Evolutionary conservation across 202 grass and related monocot species (phyloP).

Genomic region (Digitaria exilis): DNA sequence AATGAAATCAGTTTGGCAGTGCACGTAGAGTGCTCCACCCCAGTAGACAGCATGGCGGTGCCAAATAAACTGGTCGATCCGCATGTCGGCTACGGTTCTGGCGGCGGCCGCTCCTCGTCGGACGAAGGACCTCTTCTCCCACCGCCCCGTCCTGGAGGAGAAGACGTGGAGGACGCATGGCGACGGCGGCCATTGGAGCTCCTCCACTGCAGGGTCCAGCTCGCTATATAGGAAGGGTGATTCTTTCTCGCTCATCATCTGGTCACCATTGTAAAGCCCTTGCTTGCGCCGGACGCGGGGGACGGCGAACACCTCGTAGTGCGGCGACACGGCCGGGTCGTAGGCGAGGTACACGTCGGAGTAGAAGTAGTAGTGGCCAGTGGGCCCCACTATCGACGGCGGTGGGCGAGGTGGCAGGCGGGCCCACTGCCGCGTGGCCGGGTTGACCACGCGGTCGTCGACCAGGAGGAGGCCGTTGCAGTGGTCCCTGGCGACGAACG

Average conservation of each 20-base stretch:
- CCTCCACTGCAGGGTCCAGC: not conserved
- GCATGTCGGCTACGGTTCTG: not conserved
- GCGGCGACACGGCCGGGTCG: not conserved
- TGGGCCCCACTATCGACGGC: not conserved
- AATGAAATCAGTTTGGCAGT: not conserved
- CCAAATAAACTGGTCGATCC: no score
- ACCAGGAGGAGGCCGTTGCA: slow-evolving; percentile 5
- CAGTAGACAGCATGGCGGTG: not conserved
- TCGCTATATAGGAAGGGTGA: not conserved
- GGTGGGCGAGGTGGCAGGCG: not conserved
- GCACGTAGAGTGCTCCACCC: no score
- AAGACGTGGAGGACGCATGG: not conserved
- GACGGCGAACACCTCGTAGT: not conserved
- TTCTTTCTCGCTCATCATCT: not conserved
- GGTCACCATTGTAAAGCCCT: no score
- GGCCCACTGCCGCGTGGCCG: not conserved
- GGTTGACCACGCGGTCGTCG: not conserved
- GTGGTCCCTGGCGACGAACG: not conserved
- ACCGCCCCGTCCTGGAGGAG: not conserved
- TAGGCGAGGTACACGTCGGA: not conserved
- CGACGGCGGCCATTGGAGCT: slow-evolving; percentile 26
- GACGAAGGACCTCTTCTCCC: not conserved
- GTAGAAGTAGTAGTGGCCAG: not conserved
- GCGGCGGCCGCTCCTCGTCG: not conserved
- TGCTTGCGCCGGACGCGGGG: not conserved